A percentile compares a stretch with the other conserved stretches of the same genome.
These are phyloP conservation scores for Alternaria atra DNA, from an alignment of 2,329 filamentous ascomycete genomes.

Conservation along the genomic window DNA sequence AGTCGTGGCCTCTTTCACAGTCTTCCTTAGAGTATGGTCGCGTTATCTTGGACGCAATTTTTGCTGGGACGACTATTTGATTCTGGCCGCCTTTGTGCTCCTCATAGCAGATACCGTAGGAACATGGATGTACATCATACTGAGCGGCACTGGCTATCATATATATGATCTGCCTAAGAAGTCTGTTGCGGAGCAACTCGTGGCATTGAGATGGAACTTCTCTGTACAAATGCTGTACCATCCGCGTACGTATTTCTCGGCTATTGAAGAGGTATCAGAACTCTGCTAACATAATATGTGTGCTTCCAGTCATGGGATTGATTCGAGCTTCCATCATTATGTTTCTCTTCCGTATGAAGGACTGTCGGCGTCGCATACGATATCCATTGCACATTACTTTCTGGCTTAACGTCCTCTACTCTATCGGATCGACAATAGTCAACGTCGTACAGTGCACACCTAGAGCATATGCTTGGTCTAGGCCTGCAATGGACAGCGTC, in stretches of 20 bases:
- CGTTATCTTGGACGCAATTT: constrained; percentile 44
- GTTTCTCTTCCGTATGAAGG: constrained; percentile 51
- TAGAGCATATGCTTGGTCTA: constrained; percentile 39
- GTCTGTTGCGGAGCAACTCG: constrained; percentile 37
- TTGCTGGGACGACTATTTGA: constrained; percentile 47
- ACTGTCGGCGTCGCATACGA: constrained; percentile 39
- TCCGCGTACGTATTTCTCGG: constrained; percentile 24
- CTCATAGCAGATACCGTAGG: constrained; percentile 35
- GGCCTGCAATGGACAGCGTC: constrained; percentile 42
- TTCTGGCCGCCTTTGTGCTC: constrained; percentile 35
- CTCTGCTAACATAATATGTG: constrained; percentile 1
- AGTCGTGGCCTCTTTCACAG: constrained; percentile 39
- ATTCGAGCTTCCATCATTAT: constrained; percentile 51
- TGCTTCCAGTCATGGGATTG: constrained; percentile 37
- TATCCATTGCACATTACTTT: constrained; percentile 45
- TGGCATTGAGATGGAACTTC: constrained; percentile 45
- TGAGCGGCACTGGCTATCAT: constrained; percentile 47
- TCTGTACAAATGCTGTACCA: constrained; percentile 52
- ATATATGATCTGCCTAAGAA: constrained; percentile 42
- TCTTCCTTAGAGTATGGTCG: constrained; percentile 37
- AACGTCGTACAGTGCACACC: constrained; percentile 50
- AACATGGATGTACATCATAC: constrained; percentile 39
- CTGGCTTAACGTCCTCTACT: constrained; percentile 48
- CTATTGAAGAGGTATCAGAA: background rate
- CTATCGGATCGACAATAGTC: constrained; percentile 44